Percentiles rank a stretch among this genome's conserved stretches.
Evolutionary conservation across 331 rosid genomes (phyloP).

Genomic region (Rosa hybrid): DNA sequence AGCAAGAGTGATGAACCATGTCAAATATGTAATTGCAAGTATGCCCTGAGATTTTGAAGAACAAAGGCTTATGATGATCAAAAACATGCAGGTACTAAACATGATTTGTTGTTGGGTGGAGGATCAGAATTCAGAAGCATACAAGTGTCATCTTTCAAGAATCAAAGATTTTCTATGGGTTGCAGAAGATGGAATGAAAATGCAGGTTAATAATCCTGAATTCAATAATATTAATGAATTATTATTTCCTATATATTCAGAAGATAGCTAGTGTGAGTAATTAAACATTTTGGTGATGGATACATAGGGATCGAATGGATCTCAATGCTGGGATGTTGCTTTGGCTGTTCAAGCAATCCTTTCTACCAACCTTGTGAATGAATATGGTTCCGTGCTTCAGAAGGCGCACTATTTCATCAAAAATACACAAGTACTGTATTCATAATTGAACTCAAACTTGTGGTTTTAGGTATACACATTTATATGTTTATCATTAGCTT

Average conservation of each 20-base stretch:
- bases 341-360: constrained; percentile 71
- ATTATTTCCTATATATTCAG: not conserved
- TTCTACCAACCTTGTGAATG: constrained; percentile 52
- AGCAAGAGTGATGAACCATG: not conserved
- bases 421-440: constrained; percentile 49
- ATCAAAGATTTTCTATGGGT: too few relatives aligned
- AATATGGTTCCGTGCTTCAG: constrained; percentile 51
- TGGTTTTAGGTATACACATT: not conserved
- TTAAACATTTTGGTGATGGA: not conserved
- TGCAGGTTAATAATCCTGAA: constrained; percentile 54
- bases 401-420: constrained; percentile 59
- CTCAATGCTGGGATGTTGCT: constrained; percentile 70
- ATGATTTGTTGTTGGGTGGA: too few relatives aligned
- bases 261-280: not conserved
- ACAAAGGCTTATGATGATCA: not conserved
- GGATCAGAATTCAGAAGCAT: too few relatives aligned
- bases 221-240: not conserved
- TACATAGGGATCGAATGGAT: constrained; percentile 74
- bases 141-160: too few relatives aligned
- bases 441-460: not conserved
- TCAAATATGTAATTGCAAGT: not conserved
- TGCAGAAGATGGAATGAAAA: constrained; percentile 41
- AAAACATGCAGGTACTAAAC: too few relatives aligned
- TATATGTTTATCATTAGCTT: not conserved
- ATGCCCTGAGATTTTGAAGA: not conserved